Evolutionary conservation across 2,329 filamentous ascomycete species (phyloP).

Genomic region (Trichoderma sp.): DNA sequence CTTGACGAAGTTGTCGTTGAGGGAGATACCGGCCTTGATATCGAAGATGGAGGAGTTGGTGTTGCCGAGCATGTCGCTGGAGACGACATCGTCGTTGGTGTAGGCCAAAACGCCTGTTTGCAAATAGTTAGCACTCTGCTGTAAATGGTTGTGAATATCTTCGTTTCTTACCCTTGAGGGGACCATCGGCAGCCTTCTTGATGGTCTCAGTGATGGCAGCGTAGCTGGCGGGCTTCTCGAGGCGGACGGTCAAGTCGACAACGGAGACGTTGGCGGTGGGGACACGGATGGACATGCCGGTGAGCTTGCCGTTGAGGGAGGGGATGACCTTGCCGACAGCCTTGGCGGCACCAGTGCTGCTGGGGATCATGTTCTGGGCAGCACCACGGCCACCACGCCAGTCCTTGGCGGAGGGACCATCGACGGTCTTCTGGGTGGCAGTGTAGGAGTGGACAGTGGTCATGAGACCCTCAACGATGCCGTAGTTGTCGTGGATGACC

Average conservation of each 20-base stretch:
- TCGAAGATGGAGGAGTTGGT: constrained; percentile 96
- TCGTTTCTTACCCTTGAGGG: constrained; percentile 73
- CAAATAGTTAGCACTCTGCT: background rate
- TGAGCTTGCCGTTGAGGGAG: constrained; percentile 97
- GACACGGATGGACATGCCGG: constrained; percentile 99
- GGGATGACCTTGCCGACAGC: constrained; percentile 99
- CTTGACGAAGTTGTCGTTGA: constrained; percentile 99
- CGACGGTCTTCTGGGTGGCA: constrained; percentile 98
- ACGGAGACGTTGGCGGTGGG: constrained; percentile 98
- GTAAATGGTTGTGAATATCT: background rate
- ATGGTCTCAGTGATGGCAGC: constrained; percentile 90
- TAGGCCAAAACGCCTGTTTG: constrained; percentile 79
- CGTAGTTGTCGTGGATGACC: constrained; percentile 98
- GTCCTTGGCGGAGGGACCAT: constrained; percentile 96
- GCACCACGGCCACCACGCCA: constrained; percentile 98
- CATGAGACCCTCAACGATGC: constrained; percentile 98
- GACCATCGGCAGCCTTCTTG: constrained; percentile 80
- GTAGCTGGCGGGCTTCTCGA: constrained; percentile 85
- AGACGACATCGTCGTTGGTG: constrained; percentile 97
- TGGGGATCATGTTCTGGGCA: constrained; percentile 99
- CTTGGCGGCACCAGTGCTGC: constrained; percentile 99
- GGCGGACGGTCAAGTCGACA: constrained; percentile 91
- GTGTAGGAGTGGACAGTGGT: constrained; percentile 99
- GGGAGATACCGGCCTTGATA: constrained; percentile 96
- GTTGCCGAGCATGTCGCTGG: constrained; percentile 90